Evolutionary conservation across 73 alveolate genomes (phyloP).

Genomic region (Stentor roeselii): DNA sequence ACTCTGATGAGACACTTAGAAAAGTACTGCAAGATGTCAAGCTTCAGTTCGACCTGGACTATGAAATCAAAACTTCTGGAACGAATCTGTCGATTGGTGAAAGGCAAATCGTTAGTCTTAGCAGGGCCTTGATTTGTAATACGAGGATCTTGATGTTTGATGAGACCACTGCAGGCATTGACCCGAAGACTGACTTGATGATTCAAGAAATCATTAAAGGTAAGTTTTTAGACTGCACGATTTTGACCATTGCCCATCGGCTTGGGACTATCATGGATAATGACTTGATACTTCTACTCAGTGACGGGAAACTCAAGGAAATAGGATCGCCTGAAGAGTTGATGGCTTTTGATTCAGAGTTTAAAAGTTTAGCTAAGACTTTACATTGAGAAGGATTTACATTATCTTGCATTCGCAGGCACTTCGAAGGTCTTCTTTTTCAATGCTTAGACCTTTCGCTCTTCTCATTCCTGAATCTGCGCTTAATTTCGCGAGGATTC

Average conservation of each 20-base stretch:
- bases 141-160: conserved; percentile 37
- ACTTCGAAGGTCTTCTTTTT: not conserved
- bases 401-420: not conserved
- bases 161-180: conserved; percentile 70
- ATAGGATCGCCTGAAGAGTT: conserved; percentile 30
- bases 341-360: conserved; percentile 23
- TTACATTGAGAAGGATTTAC: not conserved
- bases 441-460: not conserved
- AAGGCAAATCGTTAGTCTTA: conserved; percentile 31
- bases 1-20: conserved; percentile 46
- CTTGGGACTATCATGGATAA: conserved; percentile 66
- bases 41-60: conserved; percentile 28
- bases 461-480: not conserved
- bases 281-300: conserved; percentile 38
- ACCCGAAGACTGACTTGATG: conserved; percentile 68
- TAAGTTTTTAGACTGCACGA: conserved; percentile 53
- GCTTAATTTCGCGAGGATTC: not conserved
- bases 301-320: conserved; percentile 16
- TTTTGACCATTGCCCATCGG: conserved; percentile 78
- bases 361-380: not conserved
- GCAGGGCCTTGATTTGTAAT: conserved; percentile 30
- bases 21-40: conserved; percentile 50
- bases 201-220: conserved; percentile 57
- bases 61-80: conserved; percentile 21
- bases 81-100: conserved; percentile 43